A percentile compares a stretch with the other conserved stretches of the same genome.
Evolutionary conservation across 208 protist genomes (phyloP).

Genomic region (Trypanosoma vivax): DNA sequence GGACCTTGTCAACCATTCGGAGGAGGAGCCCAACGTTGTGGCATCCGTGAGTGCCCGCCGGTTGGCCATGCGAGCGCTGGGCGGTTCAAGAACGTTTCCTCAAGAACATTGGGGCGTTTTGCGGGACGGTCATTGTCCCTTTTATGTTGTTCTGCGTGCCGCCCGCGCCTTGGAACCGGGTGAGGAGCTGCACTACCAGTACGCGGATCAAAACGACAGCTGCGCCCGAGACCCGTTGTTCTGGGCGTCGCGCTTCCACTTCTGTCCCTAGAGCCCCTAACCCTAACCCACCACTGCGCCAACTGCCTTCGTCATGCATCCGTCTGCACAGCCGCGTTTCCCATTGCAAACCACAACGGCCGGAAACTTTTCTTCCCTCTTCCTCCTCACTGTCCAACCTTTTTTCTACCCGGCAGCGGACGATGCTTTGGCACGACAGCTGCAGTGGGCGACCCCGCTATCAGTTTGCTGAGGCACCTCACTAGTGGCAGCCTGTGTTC

Average conservation of each 20-base stretch:
- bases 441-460: no score
- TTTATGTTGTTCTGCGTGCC: conserved; percentile 45
- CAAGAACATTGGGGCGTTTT: conserved; percentile 2
- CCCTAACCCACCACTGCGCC: no score
- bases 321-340: no score
- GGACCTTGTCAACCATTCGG: conserved; percentile 72
- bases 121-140: conserved; percentile 15
- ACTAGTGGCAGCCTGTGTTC: no score
- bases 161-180: conserved; percentile 22
- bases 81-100: conserved; percentile 18
- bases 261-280: no score
- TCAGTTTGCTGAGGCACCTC: no score
- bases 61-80: conserved; percentile 1
- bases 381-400: no score
- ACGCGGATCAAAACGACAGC: conserved; percentile 26
- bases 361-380: no score
- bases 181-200: conserved; percentile 58
- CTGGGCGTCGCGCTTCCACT: conserved; percentile 67
- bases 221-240: conserved; percentile 27
- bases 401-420: no score
- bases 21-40: conserved; percentile 31
- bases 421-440: no score
- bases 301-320: no score
- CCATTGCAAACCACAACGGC: no score
- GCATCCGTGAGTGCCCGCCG: conserved; percentile 26